Evolutionary conservation across 495 filamentous ascomycete genomes (phyloP).

Genomic region (Annulohypoxylon nitens): DNA sequence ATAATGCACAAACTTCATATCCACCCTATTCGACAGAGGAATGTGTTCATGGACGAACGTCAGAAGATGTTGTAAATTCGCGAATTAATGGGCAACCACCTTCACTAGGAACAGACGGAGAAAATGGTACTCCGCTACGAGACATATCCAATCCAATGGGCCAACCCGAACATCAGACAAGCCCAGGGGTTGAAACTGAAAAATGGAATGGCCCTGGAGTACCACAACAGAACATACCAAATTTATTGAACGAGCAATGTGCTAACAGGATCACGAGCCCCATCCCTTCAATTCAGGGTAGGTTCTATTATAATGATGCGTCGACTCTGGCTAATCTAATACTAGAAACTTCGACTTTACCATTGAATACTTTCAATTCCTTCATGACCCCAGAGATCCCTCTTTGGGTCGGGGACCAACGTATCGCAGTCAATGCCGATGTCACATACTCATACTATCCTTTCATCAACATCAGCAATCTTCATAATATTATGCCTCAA

Average conservation of each 20-base stretch:
- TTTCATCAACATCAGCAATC: slow-evolving; percentile 55
- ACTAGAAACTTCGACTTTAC: slow-evolving; percentile 37
- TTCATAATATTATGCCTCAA: slow-evolving; percentile 57
- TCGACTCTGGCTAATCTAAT: slow-evolving; percentile 6
- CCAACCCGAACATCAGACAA: slow-evolving; percentile 25
- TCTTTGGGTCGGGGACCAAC: slow-evolving; percentile 45
- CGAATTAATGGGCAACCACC: slow-evolving; percentile 39
- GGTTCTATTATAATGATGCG: slow-evolving; percentile 6
- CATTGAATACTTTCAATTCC: slow-evolving; percentile 46
- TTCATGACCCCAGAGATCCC: slow-evolving; percentile 44
- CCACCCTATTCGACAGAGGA: slow-evolving; percentile 42
- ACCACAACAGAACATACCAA: slow-evolving; percentile 4
- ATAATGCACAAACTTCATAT: slow-evolving; percentile 40
- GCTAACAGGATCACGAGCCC: slow-evolving; percentile 32
- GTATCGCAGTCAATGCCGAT: slow-evolving; percentile 49
- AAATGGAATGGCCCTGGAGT: slow-evolving; percentile 20
- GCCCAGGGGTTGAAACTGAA: slow-evolving; percentile 19
- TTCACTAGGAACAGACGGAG: slow-evolving; percentile 30
- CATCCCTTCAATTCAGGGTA: slow-evolving; percentile 28
- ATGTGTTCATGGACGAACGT: slow-evolving; percentile 36
- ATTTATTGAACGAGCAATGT: slow-evolving; percentile 27
- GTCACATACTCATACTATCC: slow-evolving; percentile 54
- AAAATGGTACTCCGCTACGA: slow-evolving; percentile 19
- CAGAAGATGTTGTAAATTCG: slow-evolving; percentile 47
- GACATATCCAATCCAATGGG: slow-evolving; percentile 30